A percentile compares a stretch with the other conserved stretches of the same genome.
phyloP scores from a whole-genome alignment of 2,329 filamentous ascomycete species.

The Hysterium pulicare region DNA sequence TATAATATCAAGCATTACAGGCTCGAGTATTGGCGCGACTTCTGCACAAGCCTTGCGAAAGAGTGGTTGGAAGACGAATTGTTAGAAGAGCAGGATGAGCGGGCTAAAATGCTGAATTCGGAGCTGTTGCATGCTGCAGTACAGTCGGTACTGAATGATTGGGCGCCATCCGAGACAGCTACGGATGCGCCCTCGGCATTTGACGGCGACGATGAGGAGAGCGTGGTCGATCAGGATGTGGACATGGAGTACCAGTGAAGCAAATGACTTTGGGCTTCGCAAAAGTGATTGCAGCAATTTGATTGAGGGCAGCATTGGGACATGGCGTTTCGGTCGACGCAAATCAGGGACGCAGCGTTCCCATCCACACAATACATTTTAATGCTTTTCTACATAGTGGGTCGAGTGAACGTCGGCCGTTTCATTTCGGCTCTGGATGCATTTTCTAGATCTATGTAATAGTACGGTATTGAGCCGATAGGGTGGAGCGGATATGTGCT shows the following conservation, averaged over 20 bases:
- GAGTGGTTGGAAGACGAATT: slow-evolving; percentile 18
- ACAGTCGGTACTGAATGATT: slow-evolving; percentile 7
- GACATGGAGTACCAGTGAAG: slow-evolving; percentile 33
- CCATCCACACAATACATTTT: too few species aligned
- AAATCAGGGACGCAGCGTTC: too few species aligned
- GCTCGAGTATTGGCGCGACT: slow-evolving; percentile 73
- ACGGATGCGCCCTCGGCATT: slow-evolving; percentile 15
- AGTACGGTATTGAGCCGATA: too few species aligned
- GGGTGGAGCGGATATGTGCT: too few species aligned
- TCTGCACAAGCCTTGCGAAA: too few species aligned
- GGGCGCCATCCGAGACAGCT: slow-evolving; percentile 1
- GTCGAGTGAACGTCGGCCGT: too few species aligned
- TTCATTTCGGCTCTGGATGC: too few species aligned
- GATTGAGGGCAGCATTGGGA: not conserved
- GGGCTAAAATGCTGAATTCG: slow-evolving; percentile 1
- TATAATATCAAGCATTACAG: slow-evolving; percentile 64
- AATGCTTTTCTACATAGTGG: too few species aligned
- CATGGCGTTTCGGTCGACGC: slow-evolving; percentile 9
- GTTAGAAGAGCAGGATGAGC: slow-evolving; percentile 14
- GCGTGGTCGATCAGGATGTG: slow-evolving; percentile 22
- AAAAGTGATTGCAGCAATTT: too few species aligned
- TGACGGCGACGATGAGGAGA: slow-evolving; percentile 23
- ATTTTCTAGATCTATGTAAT: too few species aligned
- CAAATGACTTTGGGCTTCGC: slow-evolving; percentile 3
- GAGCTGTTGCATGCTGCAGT: slow-evolving; percentile 5